These are phyloP conservation scores for Vinca minor DNA, from an alignment of 257 asterid species.

Conservation along the genomic window DNA sequence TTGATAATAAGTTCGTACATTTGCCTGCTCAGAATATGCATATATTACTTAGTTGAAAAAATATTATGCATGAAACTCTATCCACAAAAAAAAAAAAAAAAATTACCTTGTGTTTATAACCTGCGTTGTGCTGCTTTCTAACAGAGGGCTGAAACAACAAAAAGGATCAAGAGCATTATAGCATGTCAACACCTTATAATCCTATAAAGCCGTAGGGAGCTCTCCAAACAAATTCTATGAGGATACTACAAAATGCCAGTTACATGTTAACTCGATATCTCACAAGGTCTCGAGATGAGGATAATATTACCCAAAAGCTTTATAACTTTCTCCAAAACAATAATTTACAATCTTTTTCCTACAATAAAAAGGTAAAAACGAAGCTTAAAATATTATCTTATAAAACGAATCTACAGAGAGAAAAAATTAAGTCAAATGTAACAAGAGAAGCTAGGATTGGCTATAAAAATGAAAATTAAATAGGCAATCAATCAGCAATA, in stretches of 20 bases:
- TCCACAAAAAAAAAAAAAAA: background rate
- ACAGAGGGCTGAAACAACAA: slow-evolving; percentile 81
- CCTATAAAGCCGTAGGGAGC: background rate
- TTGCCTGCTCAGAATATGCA: slow-evolving; percentile 49
- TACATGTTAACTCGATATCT: no score
- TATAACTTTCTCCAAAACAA: no score
- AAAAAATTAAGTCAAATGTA: no score
- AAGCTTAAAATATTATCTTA: no score
- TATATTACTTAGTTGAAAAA: background rate
- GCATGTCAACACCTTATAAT: background rate
- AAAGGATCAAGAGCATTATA: background rate
- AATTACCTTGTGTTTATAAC: slow-evolving; percentile 95
- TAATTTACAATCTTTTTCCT: no score
- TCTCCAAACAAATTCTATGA: background rate
- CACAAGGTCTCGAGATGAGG: no score
- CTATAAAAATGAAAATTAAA: no score
- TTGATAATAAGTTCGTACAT: slow-evolving; percentile 81
- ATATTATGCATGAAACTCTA: background rate
- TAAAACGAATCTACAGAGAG: no score
- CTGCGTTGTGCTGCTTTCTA: slow-evolving; percentile 90
- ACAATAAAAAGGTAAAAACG: no score
- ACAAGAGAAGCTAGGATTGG: no score
- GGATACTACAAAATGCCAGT: background rate
- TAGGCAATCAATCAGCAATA: background rate
- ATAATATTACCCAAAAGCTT: no score